Conservation (phyloP, 768 basidiomycete species). For the Rhizopogon vinicolor region DNA sequence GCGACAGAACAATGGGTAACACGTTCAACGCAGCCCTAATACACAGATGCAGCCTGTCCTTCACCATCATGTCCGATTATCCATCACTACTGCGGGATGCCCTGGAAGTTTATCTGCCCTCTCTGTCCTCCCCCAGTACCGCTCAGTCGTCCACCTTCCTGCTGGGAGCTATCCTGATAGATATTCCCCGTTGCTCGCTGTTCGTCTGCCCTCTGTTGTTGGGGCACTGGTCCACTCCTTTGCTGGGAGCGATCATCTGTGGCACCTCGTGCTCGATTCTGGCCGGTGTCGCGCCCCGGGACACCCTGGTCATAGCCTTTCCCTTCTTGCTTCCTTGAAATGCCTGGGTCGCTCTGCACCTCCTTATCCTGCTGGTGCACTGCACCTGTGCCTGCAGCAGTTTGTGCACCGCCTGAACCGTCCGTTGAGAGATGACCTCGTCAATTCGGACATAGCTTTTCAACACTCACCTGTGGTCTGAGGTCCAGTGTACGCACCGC, state of each 20-base stretch:
- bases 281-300: not conserved
- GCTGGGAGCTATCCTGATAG: not conserved
- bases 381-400: not conserved
- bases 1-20: too few relatives aligned
- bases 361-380: not conserved
- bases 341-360: not conserved
- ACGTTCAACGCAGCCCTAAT: too few relatives aligned
- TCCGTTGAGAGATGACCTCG: not conserved
- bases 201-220: not conserved
- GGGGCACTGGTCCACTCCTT: not conserved
- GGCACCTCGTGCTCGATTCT: not conserved
- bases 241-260: not conserved
- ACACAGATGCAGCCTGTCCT: too few relatives aligned
- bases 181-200: not conserved
- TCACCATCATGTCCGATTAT: too few relatives aligned
- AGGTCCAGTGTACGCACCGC: not conserved
- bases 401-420: not conserved
- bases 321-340: not conserved
- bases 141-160: not conserved
- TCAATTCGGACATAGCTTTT: too few relatives aligned
- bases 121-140: not conserved
- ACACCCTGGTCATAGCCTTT: not conserved
- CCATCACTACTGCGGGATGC: not conserved
- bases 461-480: not conserved
- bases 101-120: not conserved